Conservation (phyloP, 371 early-diverging fungal genomes). For the Rhizoclosmatium hyalinum region DNA sequence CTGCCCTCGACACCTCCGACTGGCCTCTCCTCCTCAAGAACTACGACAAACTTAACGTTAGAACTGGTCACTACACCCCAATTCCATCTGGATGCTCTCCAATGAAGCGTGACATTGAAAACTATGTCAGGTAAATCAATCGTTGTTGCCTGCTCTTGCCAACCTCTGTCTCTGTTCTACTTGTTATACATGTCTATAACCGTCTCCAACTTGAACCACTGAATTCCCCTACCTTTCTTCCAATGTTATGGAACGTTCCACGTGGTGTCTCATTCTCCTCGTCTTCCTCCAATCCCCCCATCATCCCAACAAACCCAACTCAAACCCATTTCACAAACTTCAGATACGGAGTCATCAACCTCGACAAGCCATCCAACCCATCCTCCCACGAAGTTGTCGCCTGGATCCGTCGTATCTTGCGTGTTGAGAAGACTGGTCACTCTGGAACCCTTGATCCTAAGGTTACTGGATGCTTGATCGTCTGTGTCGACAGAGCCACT, state of each 20-base stretch:
- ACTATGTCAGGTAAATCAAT: slow-evolving; percentile 77
- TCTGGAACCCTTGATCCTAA: slow-evolving; percentile 99
- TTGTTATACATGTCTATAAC: too few relatives aligned
- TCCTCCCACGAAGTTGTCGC: slow-evolving; percentile 99
- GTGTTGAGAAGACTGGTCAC: slow-evolving; percentile 99
- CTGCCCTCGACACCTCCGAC: slow-evolving; percentile 87
- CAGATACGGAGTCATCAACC: slow-evolving; percentile 97
- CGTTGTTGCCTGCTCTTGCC: too few relatives aligned
- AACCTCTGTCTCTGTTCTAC: too few relatives aligned
- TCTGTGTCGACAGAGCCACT: slow-evolving; percentile 99
- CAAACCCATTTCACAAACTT: not conserved
- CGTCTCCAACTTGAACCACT: too few relatives aligned
- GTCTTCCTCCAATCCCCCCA: not conserved
- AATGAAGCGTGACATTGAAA: slow-evolving; percentile 89
- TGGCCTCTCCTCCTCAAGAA: slow-evolving; percentile 98
- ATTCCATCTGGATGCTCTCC: slow-evolving; percentile 96
- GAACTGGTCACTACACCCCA: slow-evolving; percentile 98
- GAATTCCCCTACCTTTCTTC: too few relatives aligned
- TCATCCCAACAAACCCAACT: slow-evolving; percentile 11
- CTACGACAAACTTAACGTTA: slow-evolving; percentile 97
- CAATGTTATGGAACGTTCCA: not conserved
- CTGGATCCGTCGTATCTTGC: slow-evolving; percentile 99
- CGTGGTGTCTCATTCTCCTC: not conserved
- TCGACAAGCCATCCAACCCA: slow-evolving; percentile 99
- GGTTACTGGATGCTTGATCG: slow-evolving; percentile 99